Evolutionary conservation across 148 eudicot species (phyloP).

Genomic region (Hydrangea macrophylla): DNA sequence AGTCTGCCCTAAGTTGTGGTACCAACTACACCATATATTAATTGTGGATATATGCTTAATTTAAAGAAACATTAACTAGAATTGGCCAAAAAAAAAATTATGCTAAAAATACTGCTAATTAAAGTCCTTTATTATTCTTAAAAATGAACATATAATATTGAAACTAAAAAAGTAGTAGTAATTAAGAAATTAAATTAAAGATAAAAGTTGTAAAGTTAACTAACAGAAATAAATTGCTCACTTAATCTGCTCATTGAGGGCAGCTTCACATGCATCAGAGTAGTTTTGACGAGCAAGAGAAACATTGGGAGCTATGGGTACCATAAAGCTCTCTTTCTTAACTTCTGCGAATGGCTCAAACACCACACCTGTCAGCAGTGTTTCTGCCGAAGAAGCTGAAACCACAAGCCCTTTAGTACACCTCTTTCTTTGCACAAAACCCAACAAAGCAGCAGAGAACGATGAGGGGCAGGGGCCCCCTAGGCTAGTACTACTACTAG

Average conservation of each 20-base stretch:
- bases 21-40: too few species aligned
- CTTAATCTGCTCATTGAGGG: constrained; percentile 90
- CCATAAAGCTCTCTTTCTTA: constrained; percentile 46
- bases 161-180: too few species aligned
- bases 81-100: not conserved
- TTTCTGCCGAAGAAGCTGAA: constrained; percentile 22
- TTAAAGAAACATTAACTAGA: not conserved
- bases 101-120: too few species aligned
- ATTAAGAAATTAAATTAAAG: not conserved
- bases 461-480: constrained; percentile 11
- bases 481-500: not conserved
- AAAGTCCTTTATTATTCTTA: not conserved
- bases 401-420: constrained; percentile 13
- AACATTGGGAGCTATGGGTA: constrained; percentile 40
- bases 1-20: too few species aligned
- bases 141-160: not conserved
- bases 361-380: constrained; percentile 50
- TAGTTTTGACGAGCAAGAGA: constrained; percentile 70
- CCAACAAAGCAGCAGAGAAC: constrained; percentile 5
- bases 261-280: constrained; percentile 57
- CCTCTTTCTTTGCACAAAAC: constrained; percentile 20
- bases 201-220: not conserved
- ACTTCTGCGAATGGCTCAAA: constrained; percentile 89
- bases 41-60: not conserved
- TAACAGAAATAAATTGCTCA: constrained; percentile 16